These are phyloP conservation scores for Zygoascus hellenicus DNA, from an alignment of 1,139 yeast species.

Conservation along the genomic window DNA sequence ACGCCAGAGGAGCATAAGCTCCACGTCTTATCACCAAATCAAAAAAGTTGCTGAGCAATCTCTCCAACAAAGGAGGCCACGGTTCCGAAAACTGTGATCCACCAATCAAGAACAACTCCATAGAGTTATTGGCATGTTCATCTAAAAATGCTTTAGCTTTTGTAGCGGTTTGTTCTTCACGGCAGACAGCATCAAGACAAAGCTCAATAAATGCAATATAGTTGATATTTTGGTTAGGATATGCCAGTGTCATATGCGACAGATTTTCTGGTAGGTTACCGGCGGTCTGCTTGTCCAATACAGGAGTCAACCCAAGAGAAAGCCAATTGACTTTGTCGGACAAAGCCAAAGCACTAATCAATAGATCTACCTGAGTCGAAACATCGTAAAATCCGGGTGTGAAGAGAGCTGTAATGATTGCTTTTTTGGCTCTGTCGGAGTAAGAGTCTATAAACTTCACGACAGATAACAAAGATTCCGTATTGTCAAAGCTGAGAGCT, in stretches of 20 bases:
- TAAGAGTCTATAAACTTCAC: constrained; percentile 5
- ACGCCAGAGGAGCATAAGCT: constrained; percentile 23
- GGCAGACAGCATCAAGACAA: constrained; percentile 29
- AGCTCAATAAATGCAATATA: constrained; percentile 26
- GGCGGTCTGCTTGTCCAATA: constrained; percentile 10
- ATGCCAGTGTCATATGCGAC: constrained; percentile 1
- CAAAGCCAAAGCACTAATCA: constrained; percentile 18
- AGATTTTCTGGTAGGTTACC: too few relatives aligned
- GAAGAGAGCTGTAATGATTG: constrained; percentile 9
- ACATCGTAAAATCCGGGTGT: constrained; percentile 23
- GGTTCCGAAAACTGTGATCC: constrained; percentile 34
- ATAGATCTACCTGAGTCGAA: constrained; percentile 23
- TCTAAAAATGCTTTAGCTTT: constrained; percentile 31
- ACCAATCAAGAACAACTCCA: constrained; percentile 36
- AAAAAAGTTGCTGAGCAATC: constrained; percentile 32
- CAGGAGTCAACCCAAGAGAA: constrained; percentile 19
- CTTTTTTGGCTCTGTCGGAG: constrained; percentile 6
- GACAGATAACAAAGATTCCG: constrained; percentile 5
- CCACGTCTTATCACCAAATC: constrained; percentile 33
- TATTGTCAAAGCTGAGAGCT: constrained; percentile 1
- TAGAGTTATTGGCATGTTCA: constrained; percentile 30
- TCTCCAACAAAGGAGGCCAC: constrained; percentile 33
- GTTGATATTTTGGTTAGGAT: constrained; percentile 23
- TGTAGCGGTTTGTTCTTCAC: constrained; percentile 26
- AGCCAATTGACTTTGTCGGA: constrained; percentile 2